Evolutionary conservation across 805 yeast genomes (phyloP).

Genomic region (Grigorovia yakushimaensis): DNA sequence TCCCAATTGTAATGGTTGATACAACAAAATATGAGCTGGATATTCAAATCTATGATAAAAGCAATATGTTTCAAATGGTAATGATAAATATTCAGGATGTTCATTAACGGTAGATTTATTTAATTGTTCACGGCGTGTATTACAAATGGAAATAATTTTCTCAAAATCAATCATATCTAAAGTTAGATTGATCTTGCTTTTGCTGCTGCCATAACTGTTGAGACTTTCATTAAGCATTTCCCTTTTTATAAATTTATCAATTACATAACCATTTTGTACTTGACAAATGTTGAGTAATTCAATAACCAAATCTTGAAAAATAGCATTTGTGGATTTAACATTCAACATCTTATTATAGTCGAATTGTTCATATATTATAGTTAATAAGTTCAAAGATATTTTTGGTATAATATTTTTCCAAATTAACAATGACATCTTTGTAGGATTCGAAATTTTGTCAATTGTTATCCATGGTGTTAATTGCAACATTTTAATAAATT

Average conservation of each 20-base stretch:
- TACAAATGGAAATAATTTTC: slow-evolving; percentile 13
- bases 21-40: slow-evolving; percentile 25
- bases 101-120: slow-evolving; percentile 20
- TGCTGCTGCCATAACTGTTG: too few species aligned
- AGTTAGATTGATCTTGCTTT: background rate
- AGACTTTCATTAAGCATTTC: background rate
- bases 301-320: slow-evolving; percentile 21
- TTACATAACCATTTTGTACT: slow-evolving; percentile 15
- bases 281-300: slow-evolving; percentile 22
- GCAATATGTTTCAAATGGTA: slow-evolving; percentile 30
- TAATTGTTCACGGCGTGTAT: slow-evolving; percentile 17
- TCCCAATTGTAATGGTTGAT: slow-evolving; percentile 21
- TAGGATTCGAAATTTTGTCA: slow-evolving; percentile 5
- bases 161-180: slow-evolving; percentile 11
- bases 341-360: slow-evolving; percentile 20
- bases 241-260: slow-evolving; percentile 7
- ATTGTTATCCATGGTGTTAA: slow-evolving; percentile 18
- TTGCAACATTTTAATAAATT: slow-evolving; percentile 8
- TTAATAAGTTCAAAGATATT: slow-evolving; percentile 24
- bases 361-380: slow-evolving; percentile 20
- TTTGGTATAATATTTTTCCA: slow-evolving; percentile 26
- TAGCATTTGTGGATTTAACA: slow-evolving; percentile 15
- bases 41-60: slow-evolving; percentile 27
- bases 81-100: slow-evolving; percentile 26
- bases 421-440: slow-evolving; percentile 18